Percentiles rank a stretch among this genome's conserved stretches.
Conservation (phyloP, 1,284 basidiomycete species). For the Marasmius sp. region DNA sequence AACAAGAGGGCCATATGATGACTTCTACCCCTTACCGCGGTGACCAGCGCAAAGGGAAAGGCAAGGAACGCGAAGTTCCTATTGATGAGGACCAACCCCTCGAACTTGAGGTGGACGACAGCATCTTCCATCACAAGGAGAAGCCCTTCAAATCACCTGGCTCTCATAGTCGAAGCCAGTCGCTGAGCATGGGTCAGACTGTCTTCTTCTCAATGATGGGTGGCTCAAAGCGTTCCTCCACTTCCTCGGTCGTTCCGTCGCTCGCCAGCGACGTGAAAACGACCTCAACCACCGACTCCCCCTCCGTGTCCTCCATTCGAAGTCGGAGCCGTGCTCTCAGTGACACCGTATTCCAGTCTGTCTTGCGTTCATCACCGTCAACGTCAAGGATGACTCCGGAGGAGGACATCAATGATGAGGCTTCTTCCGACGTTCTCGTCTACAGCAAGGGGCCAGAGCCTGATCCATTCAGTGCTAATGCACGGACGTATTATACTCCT, state of each 20-base stretch:
- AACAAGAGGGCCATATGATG: conserved; percentile 15
- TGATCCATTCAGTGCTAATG: conserved; percentile 70
- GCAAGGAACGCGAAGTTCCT: conserved; percentile 13
- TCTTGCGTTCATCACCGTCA: conserved; percentile 36
- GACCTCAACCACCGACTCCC: conserved; percentile 23
- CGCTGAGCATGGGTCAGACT: conserved; percentile 63
- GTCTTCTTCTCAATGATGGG: conserved; percentile 49
- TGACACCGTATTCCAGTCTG: conserved; percentile 61
- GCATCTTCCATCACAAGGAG: conserved; percentile 29
- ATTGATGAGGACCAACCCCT: conserved; percentile 11
- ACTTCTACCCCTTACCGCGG: conserved; percentile 32
- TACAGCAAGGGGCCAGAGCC: conserved; percentile 48
- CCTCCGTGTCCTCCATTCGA: conserved; percentile 32
- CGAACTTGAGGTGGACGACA: conserved; percentile 13
- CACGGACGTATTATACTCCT: conserved; percentile 75
- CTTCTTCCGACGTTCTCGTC: conserved; percentile 44
- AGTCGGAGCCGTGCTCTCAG: conserved; percentile 54
- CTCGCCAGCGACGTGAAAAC: conserved; percentile 15
- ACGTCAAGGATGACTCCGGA: conserved; percentile 38
- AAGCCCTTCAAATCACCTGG: conserved; percentile 33
- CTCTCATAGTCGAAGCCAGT: conserved; percentile 51
- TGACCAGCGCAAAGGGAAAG: conserved; percentile 32
- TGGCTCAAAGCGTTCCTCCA: conserved; percentile 20
- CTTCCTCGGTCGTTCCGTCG: conserved; percentile 23
- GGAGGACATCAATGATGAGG: conserved; percentile 60